These are phyloP conservation scores for Pinus tabuliformis DNA, from an alignment of 75 land plant genomes.

Conservation along the genomic window DNA sequence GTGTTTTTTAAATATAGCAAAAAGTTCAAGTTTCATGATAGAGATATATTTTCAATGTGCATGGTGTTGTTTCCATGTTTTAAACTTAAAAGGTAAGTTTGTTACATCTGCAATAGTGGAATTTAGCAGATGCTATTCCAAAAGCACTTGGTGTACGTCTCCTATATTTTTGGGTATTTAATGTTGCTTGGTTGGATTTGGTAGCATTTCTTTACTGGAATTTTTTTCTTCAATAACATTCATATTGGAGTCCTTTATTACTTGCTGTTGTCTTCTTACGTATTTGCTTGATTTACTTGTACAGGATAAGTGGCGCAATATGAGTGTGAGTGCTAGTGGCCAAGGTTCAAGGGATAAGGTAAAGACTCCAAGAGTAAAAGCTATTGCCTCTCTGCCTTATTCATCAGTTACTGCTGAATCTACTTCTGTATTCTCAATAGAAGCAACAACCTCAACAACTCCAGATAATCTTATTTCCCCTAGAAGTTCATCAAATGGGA, in stretches of 20 bases:
- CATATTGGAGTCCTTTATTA: background rate
- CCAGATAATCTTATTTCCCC: constrained; percentile 7
- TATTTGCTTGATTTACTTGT: background rate
- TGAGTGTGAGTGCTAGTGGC: constrained; percentile 70
- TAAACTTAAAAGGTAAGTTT: background rate
- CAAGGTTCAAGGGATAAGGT: constrained; percentile 55
- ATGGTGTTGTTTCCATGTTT: too few species aligned
- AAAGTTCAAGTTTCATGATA: too few species aligned
- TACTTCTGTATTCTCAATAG: constrained; percentile 5
- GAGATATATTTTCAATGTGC: too few species aligned
- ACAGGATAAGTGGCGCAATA: constrained; percentile 91
- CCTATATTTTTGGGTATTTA: background rate
- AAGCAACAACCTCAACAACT: constrained; percentile 11
- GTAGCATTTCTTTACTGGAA: background rate
- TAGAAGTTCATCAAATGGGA: constrained; percentile 22
- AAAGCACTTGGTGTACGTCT: background rate
- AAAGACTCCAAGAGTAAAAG: constrained; percentile 21
- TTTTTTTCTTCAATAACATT: background rate
- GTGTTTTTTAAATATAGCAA: too few species aligned
- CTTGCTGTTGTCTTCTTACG: background rate
- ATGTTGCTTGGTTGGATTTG: background rate
- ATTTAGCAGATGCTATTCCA: background rate
- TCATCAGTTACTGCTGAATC: background rate
- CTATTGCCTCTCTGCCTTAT: constrained; percentile 11
- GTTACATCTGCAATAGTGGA: background rate